Evolutionary conservation across 1,139 yeast species (phyloP).

Genomic region (Arxiozyma telluris): DNA sequence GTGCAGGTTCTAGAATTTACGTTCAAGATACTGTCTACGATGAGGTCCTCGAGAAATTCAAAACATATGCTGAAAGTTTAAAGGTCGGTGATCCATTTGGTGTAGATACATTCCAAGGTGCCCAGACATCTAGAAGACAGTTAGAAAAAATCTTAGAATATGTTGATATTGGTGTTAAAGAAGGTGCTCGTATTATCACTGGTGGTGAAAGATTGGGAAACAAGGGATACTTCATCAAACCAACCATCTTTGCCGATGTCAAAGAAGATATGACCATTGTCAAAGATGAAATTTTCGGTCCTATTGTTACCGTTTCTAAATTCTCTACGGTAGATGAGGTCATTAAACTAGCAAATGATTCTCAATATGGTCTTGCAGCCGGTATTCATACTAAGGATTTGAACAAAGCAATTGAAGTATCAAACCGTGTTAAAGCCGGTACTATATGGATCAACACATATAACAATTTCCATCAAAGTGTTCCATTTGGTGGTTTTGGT

Average conservation of each 20-base stretch:
- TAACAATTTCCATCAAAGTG: slow-evolving; percentile 54
- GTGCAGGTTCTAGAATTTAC: slow-evolving; percentile 61
- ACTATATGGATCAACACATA: slow-evolving; percentile 50
- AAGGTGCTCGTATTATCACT: slow-evolving; percentile 52
- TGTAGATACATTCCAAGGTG: slow-evolving; percentile 52
- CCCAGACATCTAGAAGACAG: slow-evolving; percentile 53
- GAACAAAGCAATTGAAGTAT: slow-evolving; percentile 48
- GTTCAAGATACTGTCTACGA: slow-evolving; percentile 57
- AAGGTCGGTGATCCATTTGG: slow-evolving; percentile 71
- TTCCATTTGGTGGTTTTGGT: slow-evolving; percentile 53
- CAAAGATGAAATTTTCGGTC: slow-evolving; percentile 78
- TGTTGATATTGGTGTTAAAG: slow-evolving; percentile 47
- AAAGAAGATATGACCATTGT: slow-evolving; percentile 57
- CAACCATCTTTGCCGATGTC: slow-evolving; percentile 72
- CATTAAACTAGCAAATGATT: slow-evolving; percentile 50
- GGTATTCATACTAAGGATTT: slow-evolving; percentile 57
- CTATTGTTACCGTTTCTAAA: slow-evolving; percentile 59
- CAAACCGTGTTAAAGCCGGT: slow-evolving; percentile 61
- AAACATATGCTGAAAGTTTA: slow-evolving; percentile 58
- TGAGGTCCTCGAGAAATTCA: slow-evolving; percentile 41
- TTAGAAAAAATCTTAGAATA: slow-evolving; percentile 50
- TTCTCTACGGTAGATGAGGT: slow-evolving; percentile 59
- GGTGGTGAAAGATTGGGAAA: slow-evolving; percentile 53
- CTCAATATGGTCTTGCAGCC: slow-evolving; percentile 66
- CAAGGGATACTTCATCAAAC: slow-evolving; percentile 67